Evolutionary conservation across 352 stramenopile genomes (phyloP).

Genomic region (Globisporangium takayamanum): DNA sequence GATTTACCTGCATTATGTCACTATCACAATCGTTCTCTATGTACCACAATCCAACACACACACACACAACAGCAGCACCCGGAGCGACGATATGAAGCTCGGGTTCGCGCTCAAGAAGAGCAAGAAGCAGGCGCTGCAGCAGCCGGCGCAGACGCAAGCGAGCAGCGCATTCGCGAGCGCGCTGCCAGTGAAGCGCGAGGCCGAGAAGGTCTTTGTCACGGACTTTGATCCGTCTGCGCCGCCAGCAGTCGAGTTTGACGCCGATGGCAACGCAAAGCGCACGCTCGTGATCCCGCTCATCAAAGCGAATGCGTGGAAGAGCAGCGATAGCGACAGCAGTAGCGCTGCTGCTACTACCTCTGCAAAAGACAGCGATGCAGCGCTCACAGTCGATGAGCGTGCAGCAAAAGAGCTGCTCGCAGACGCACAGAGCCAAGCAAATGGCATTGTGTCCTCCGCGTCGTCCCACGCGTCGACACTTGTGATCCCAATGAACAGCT

Average conservation of each 20-base stretch:
- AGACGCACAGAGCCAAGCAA: conserved; percentile 19
- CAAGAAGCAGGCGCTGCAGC: conserved; percentile 32
- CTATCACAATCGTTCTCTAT: too few species aligned
- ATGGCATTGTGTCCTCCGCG: neutral
- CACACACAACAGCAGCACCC: neutral
- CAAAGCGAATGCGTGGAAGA: conserved; percentile 51
- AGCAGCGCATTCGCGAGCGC: conserved; percentile 20
- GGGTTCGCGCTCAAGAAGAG: conserved; percentile 72
- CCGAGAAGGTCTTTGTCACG: conserved; percentile 66
- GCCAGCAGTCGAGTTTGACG: conserved; percentile 20
- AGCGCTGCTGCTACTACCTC: neutral
- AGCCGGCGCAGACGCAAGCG: neutral
- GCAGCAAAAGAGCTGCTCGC: conserved; percentile 36
- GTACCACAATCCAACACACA: neutral
- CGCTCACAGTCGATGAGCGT: conserved; percentile 27
- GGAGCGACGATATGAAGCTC: conserved; percentile 34
- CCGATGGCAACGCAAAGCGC: conserved; percentile 14
- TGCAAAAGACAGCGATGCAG: neutral
- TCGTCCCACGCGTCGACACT: conserved; percentile 18
- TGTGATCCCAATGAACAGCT: conserved; percentile 44
- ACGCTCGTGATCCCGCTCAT: conserved; percentile 69
- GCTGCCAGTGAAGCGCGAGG: conserved; percentile 2
- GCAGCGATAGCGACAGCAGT: neutral
- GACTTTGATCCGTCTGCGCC: conserved; percentile 53
- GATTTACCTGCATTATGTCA: too few species aligned